Conservation (phyloP, 164 flowering plant genomes). For the Euptelea pleiosperma region DNA sequence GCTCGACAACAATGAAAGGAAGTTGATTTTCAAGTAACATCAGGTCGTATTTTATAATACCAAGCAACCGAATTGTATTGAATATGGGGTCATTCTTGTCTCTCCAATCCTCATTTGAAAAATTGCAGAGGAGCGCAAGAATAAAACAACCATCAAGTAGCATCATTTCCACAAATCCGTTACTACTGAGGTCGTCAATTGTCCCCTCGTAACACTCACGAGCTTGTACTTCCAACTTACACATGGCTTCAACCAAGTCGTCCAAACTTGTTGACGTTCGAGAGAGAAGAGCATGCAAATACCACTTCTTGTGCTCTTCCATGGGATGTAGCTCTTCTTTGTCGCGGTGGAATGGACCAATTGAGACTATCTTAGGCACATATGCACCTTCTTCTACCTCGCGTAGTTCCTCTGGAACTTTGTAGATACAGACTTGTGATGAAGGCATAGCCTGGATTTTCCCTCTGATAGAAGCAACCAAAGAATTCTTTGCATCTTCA, state of each 20-base stretch:
- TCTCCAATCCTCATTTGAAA: too few species aligned
- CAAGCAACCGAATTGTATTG: constrained; percentile 2
- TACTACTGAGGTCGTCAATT: background rate
- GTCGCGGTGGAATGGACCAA: constrained; percentile 31
- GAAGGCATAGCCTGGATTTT: constrained; percentile 15
- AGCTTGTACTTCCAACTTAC: background rate
- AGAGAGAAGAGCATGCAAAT: constrained; percentile 13
- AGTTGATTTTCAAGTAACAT: constrained; percentile 8
- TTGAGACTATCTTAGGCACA: constrained; percentile 27
- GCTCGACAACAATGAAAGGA: constrained; percentile 3
- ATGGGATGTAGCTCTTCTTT: constrained; percentile 5
- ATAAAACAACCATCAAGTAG: constrained; percentile 8
- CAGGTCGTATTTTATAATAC: constrained; percentile 1
- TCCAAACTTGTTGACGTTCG: background rate
- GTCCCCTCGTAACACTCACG: constrained; percentile 5
- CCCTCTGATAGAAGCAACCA: background rate
- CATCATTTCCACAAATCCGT: constrained; percentile 15
- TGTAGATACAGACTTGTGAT: constrained; percentile 22
- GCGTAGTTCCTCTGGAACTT: constrained; percentile 22
- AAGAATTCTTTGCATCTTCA: background rate
- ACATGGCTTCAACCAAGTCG: background rate
- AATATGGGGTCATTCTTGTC: constrained; percentile 5
- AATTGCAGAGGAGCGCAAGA: constrained; percentile 7
- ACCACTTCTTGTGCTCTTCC: constrained; percentile 25
- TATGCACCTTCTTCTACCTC: constrained; percentile 22